Base-by-base conservation (phyloP, 306 rosid genomes). In the Cyclanthera cordifolia region DNA sequence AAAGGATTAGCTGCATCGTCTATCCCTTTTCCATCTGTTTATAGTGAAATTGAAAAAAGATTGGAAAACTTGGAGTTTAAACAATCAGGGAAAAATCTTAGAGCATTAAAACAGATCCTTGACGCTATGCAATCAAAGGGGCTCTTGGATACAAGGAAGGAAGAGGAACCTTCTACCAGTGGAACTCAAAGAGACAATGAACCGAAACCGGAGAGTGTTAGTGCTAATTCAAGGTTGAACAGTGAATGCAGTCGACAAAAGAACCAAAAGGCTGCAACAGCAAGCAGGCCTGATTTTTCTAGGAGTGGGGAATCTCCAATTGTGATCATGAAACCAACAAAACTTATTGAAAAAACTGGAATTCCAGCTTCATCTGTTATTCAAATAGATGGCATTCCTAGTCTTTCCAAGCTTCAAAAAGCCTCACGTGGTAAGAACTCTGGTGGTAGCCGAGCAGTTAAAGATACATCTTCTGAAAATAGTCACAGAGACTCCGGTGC, bases 291-390 rank as follows among this genome's bases (percentile, higher is more conserved):
- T 45, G 76, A 82, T 58, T 75, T 87, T 25, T 76, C 77, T 4
- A 77, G 87, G 72, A 64, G 74, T 64, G 83, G 80, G 72, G 95
- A 84, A 46, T 92, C 95, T 68, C 90, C 97, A 1, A 92, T 89
- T 69, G 97, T 92, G 81, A 89, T 92, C 78, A 92, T 92, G 87
- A 92, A 89, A 75, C 97, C 97, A 13, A 89, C 95, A 65, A 92
- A 87, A 74, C 83, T 85, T 58, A 73, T 88, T 53, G 88, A 87
- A 73, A 87, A 82, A 72, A 76, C 89, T 15, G 82, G 84, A 49
- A 76, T 84, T 63, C 72, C 88, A 52, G 45, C 86, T 79, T 86
- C 91, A 57, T 82, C 91, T 12, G 82, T 74, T 45, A 81, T 83
- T 79, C 80, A 89, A 57, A 50, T 77, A 0, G 85, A 82, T 6